Conservation (phyloP, 768 basidiomycete species). For the Mycena polygramma region DNA sequence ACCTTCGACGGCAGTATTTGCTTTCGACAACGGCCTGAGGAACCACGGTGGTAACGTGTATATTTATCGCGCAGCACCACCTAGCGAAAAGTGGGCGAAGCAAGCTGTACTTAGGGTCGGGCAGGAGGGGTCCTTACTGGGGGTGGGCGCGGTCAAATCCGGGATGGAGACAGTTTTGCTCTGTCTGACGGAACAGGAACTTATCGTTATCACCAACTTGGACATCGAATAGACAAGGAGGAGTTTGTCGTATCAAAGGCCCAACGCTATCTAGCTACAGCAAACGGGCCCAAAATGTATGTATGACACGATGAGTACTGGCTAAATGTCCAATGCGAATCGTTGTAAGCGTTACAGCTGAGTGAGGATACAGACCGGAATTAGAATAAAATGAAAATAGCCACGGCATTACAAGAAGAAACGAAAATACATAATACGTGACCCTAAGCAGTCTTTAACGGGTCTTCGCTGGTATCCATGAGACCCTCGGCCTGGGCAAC, state of each 20-base stretch:
- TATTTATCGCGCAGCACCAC: conserved; percentile 75
- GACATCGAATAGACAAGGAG: conserved; percentile 38
- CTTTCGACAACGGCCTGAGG: conserved; percentile 84
- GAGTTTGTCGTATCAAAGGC: conserved; percentile 19
- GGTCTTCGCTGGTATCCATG: conserved; percentile 74
- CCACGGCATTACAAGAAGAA: conserved; percentile 33
- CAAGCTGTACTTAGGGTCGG: conserved; percentile 87
- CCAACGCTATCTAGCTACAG: conserved; percentile 19
- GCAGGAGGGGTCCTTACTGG: conserved; percentile 80
- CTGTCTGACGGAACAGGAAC: conserved; percentile 82
- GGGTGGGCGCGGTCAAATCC: conserved; percentile 68
- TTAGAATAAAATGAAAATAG: conserved; percentile 32
- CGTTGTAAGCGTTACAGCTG: conserved; percentile 29
- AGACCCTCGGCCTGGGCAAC: conserved; percentile 74
- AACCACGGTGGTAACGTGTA: conserved; percentile 87
- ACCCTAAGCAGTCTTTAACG: conserved; percentile 49
- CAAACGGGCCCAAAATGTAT: conserved; percentile 12
- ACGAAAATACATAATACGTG: conserved; percentile 30
- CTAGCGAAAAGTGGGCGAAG: conserved; percentile 73
- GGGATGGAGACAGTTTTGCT: conserved; percentile 60
- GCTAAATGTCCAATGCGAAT: conserved; percentile 27
- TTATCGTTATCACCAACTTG: conserved; percentile 68
- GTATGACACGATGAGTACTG: conserved; percentile 26
- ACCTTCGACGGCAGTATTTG: conserved; percentile 68
- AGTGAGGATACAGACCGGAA: conserved; percentile 27